phyloP scores from a whole-genome alignment of 2,329 filamentous ascomycete genomes.

The Zymoseptoria crescenta region DNA sequence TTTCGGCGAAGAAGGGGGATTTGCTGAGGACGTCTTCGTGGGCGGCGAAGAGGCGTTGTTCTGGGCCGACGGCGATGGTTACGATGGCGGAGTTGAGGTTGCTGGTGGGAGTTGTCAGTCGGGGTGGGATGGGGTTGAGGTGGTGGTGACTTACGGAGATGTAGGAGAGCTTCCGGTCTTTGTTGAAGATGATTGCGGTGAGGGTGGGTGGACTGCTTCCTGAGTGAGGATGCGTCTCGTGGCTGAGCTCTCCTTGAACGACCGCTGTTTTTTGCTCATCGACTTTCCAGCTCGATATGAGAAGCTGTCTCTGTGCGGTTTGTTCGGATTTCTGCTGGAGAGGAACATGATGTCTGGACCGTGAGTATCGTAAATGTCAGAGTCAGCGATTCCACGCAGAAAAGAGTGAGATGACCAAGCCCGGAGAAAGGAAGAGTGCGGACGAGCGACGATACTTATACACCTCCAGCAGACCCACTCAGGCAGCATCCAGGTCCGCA shows the following conservation, averaged over 20 bases:
- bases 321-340: conserved; percentile 18
- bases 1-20: conserved; percentile 69
- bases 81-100: conserved; percentile 59
- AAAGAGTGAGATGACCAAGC: conserved; percentile 5
- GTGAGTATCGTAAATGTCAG: not conserved
- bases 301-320: conserved; percentile 29
- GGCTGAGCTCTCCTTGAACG: conserved; percentile 26
- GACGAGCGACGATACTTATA: conserved; percentile 19
- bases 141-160: conserved; percentile 24
- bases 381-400: not conserved
- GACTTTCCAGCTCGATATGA: conserved; percentile 26
- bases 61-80: conserved; percentile 67
- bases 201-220: conserved; percentile 15
- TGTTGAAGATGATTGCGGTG: conserved; percentile 22
- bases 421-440: conserved; percentile 10
- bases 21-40: conserved; percentile 76
- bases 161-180: conserved; percentile 23
- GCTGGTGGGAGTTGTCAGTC: conserved; percentile 8
- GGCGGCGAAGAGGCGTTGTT: conserved; percentile 74
- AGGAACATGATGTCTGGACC: conserved; percentile 22
- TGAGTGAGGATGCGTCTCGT: conserved; percentile 22
- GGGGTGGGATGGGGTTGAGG: not conserved
- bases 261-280: conserved; percentile 28
- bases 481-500: conserved; percentile 15
- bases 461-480: conserved; percentile 5